Evolutionary conservation across 176 grass and related monocot species (phyloP), one percentile per base, ranked within the genome.

Genomic region (Carex parvula): DNA sequence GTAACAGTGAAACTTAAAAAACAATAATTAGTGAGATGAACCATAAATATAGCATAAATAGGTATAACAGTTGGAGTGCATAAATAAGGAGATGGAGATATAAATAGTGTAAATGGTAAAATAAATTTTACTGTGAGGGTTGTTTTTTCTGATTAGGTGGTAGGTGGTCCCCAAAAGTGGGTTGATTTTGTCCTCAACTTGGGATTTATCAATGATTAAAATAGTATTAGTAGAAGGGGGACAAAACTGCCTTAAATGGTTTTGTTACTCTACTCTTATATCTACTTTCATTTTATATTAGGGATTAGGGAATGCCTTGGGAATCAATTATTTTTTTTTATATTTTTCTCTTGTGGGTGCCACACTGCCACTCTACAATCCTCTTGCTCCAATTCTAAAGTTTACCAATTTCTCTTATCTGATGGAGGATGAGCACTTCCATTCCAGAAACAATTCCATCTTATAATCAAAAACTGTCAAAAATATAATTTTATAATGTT

Each of bases 181-280:
- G 75, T 80, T 58, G 37, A 58, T 68, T 78, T 77, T 85, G 84
- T 70, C 68, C 21, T 74, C 15, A 60, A 85, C 69, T n/a, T 61
- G 39, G 41, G 58, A 77, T 50, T 79, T 79, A 80, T 86, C 84
- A 86, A 86, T 86, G 73, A 80, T 86, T 86, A 55, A 86, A 64
- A 50, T 65, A 8, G n/a, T n/a, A n/a, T n/a, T n/a, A n/a, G 60
- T 64, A 66, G 60, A 50, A 68, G 58, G 33, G 42, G 42, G 73
- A 67, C 84, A 86, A 79, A 64, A 66, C 55, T 56, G 6, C 46
- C 6, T 76, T 80, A 65, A 80, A 58, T 75, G 54, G 32, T 79
- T 86, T 79, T 62, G 84, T n/a, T n/a, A 86, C 56, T 81, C 48
- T 58, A 75, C n/a, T n/a, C n/a, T n/a, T n/a, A n/a, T n/a, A n/a